phyloP scores from a whole-genome alignment of 2,329 filamentous ascomycete species.

The Ophiobolus disseminans region DNA sequence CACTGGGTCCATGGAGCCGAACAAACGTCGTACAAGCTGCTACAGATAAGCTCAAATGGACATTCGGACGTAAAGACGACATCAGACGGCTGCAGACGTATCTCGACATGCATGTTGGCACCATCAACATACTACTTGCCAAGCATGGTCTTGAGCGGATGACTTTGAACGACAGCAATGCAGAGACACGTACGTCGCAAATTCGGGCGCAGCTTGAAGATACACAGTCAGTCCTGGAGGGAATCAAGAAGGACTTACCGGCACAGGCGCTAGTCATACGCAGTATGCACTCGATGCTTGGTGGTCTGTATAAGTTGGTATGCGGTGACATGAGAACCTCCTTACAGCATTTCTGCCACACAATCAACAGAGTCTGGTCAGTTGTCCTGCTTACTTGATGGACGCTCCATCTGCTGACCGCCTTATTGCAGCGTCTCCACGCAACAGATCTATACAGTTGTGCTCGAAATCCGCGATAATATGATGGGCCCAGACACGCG shows the following conservation, averaged over 20 bases:
- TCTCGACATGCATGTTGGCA: slow-evolving; percentile 11
- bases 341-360: background rate
- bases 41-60: slow-evolving; percentile 9
- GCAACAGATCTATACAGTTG: slow-evolving; percentile 4
- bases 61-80: background rate
- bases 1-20: slow-evolving; percentile 2
- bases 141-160: slow-evolving; percentile 3
- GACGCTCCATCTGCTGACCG: background rate
- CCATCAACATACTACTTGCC: slow-evolving; percentile 10
- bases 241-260: background rate
- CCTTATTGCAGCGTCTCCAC: background rate
- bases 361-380: background rate
- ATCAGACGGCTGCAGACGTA: slow-evolving; percentile 6
- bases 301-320: background rate
- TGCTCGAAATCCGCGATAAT: slow-evolving; percentile 5
- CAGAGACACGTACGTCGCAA: background rate
- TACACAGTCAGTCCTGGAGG: background rate
- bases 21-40: background rate
- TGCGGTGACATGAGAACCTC: background rate
- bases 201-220: background rate
- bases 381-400: background rate
- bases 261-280: background rate
- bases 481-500: background rate
- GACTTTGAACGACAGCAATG: background rate
- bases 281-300: background rate